phyloP scores from a whole-genome alignment of 2,329 filamentous ascomycete species.

The Colletotrichum australisinense region DNA sequence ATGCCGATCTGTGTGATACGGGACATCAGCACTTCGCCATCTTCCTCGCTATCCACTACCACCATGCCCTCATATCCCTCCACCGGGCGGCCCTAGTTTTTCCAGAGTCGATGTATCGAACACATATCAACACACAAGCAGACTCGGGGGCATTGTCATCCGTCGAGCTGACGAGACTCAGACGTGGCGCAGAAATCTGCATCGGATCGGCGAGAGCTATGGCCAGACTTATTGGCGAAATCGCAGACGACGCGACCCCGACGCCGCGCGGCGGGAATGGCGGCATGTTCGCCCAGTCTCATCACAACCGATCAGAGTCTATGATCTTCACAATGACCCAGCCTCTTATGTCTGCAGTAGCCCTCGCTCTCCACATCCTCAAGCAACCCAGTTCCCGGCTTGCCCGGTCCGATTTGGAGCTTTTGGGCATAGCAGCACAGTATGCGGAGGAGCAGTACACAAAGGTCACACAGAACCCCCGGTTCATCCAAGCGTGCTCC shows the following conservation, averaged over 20 bases:
- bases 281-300: background rate
- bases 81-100: slow-evolving; percentile 37
- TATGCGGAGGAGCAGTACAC: slow-evolving; percentile 37
- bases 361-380: slow-evolving; percentile 37
- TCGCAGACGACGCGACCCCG: slow-evolving; percentile 14
- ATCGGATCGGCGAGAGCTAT: slow-evolving; percentile 20
- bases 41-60: slow-evolving; percentile 5
- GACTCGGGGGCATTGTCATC: slow-evolving; percentile 1
- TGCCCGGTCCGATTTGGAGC: slow-evolving; percentile 38
- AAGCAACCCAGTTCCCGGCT: slow-evolving; percentile 35
- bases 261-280: background rate
- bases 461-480: slow-evolving; percentile 14
- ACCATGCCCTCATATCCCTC: slow-evolving; percentile 36
- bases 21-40: slow-evolving; percentile 24
- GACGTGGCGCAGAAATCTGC: slow-evolving; percentile 15
- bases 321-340: slow-evolving; percentile 29
- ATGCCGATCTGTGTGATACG: background rate
- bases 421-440: slow-evolving; percentile 34
- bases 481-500: slow-evolving; percentile 27
- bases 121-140: slow-evolving; percentile 33
- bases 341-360: slow-evolving; percentile 36
- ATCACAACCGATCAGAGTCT: background rate
- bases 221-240: slow-evolving; percentile 13
- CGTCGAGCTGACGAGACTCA: slow-evolving; percentile 12
- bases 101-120: slow-evolving; percentile 30